These are phyloP conservation scores for Halenospora varia DNA, from an alignment of 495 filamentous ascomycete species.

Conservation along the genomic window DNA sequence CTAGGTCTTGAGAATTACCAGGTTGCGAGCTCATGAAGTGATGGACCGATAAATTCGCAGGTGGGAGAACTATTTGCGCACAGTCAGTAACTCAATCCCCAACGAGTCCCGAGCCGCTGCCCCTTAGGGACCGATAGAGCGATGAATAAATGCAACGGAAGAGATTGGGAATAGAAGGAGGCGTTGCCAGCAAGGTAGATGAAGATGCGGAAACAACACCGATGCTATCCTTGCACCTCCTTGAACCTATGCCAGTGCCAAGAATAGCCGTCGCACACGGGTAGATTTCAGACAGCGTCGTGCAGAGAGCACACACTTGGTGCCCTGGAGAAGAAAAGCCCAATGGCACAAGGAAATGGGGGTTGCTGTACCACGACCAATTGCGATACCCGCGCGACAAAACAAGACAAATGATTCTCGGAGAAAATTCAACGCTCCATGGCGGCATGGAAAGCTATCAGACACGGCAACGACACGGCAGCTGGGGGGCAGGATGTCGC, in stretches of 20 bases:
- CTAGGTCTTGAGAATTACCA: constrained; percentile 24
- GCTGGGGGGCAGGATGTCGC: background rate
- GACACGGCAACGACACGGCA: too few relatives aligned
- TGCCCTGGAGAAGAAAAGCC: background rate
- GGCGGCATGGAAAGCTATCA: too few relatives aligned
- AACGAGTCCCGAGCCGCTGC: background rate
- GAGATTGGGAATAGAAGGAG: background rate
- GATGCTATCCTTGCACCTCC: background rate
- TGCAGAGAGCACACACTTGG: background rate
- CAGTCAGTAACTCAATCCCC: constrained; percentile 14
- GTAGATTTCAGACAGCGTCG: background rate
- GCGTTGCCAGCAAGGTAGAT: background rate
- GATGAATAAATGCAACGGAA: background rate
- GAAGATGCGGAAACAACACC: background rate
- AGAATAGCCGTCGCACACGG: background rate
- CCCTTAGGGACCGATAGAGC: background rate
- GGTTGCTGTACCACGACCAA: background rate
- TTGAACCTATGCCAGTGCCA: background rate
- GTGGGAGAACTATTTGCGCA: constrained; percentile 16
- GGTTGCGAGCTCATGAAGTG: constrained; percentile 28
- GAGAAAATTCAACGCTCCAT: background rate
- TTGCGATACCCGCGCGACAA: background rate
- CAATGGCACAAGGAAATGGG: background rate
- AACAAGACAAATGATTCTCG: background rate
- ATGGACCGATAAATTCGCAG: constrained; percentile 14